Evolutionary conservation across 108 stramenopile species (phyloP).

Genomic region (Craspedostauros australis): DNA sequence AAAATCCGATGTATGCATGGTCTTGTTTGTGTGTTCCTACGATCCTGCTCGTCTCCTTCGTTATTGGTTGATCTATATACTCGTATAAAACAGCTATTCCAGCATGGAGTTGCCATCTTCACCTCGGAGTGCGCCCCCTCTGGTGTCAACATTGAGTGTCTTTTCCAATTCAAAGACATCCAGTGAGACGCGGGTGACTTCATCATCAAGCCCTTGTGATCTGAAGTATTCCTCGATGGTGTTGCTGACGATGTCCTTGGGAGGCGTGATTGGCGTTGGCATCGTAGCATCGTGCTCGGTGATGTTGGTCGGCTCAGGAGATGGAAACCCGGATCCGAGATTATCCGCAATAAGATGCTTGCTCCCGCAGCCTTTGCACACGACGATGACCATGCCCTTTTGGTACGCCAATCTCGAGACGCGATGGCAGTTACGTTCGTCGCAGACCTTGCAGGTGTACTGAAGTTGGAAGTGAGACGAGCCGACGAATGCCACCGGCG

Average conservation of each 20-base stretch:
- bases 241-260: too few relatives aligned
- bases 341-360: conserved; percentile 82
- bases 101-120: conserved; percentile 27
- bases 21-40: background rate
- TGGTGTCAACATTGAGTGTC: conserved; percentile 9
- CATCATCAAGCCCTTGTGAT: conserved; percentile 15
- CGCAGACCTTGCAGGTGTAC: conserved; percentile 76
- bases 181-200: conserved; percentile 21
- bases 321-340: conserved; percentile 48
- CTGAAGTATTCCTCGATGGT: conserved; percentile 50
- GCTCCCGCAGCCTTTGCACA: conserved; percentile 55
- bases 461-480: conserved; percentile 61
- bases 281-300: conserved; percentile 27
- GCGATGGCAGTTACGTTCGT: conserved; percentile 45
- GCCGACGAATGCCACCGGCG: too few relatives aligned
- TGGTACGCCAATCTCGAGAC: conserved; percentile 57
- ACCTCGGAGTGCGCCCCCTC: conserved; percentile 17
- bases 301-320: conserved; percentile 33
- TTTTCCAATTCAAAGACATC: conserved; percentile 40
- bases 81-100: conserved; percentile 10
- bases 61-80: background rate
- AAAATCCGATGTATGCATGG: background rate
- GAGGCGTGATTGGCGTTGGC: conserved; percentile 40
- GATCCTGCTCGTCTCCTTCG: background rate
- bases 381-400: conserved; percentile 65